Evolutionary conservation across 192 early-diverging fungal species (phyloP).

Genomic region (Funneliformis mosseae): DNA sequence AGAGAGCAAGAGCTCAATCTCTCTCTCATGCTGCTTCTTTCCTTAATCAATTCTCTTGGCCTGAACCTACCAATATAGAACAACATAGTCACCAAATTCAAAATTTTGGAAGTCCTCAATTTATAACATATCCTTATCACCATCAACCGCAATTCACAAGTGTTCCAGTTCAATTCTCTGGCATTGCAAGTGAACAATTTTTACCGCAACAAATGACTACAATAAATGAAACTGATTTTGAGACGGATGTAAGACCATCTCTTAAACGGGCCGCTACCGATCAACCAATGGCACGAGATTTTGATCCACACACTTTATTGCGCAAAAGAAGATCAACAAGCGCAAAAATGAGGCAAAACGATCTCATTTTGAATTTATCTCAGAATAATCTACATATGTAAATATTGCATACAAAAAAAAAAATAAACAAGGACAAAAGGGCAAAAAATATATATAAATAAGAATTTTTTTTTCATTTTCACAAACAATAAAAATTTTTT

Average conservation of each 20-base stretch:
- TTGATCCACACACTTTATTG: background rate
- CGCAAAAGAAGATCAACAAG: slow-evolving; percentile 17
- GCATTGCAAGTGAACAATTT: slow-evolving; percentile 5
- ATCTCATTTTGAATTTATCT: background rate
- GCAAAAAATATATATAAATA: background rate
- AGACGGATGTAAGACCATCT: background rate
- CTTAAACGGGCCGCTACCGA: background rate
- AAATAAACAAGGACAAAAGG: too few species aligned
- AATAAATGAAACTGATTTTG: background rate
- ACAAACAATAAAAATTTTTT: background rate
- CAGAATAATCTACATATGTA: background rate
- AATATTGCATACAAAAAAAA: background rate
- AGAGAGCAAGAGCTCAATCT: background rate
- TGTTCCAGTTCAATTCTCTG: background rate
- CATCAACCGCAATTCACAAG: background rate
- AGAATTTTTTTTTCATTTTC: background rate
- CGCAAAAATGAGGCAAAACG: background rate
- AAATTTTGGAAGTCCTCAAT: background rate
- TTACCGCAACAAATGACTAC: background rate
- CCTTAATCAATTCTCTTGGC: slow-evolving; percentile 19
- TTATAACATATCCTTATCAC: background rate
- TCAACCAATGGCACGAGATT: background rate
- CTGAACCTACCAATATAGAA: background rate
- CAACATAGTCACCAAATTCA: background rate
- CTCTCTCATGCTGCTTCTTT: slow-evolving; percentile 11